Conservation (phyloP, 371 early-diverging fungal species). For the Conidiobolus incongruus region DNA sequence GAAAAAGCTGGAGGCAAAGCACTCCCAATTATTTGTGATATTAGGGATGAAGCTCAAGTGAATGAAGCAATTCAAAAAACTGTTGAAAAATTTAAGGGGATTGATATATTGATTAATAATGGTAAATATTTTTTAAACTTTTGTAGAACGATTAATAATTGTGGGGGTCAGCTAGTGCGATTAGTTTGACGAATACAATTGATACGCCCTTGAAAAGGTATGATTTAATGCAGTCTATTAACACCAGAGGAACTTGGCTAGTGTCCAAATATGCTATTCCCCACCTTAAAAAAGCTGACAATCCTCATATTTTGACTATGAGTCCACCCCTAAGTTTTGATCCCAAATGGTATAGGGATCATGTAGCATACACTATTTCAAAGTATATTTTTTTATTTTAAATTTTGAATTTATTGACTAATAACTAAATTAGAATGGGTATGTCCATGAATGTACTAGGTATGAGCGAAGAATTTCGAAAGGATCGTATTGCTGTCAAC, state of each 20-base stretch:
- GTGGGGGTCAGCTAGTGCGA: slow-evolving; percentile 50
- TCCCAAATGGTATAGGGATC: slow-evolving; percentile 34
- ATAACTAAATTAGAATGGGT: slow-evolving; percentile 12
- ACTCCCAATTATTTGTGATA: too few species aligned
- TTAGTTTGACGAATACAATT: slow-evolving; percentile 35
- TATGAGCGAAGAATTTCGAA: slow-evolving; percentile 36
- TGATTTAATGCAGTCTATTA: slow-evolving; percentile 68
- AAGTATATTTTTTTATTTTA: slow-evolving; percentile 17
- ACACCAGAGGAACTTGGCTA: too few species aligned
- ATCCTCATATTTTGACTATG: slow-evolving; percentile 52
- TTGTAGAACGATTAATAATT: too few species aligned
- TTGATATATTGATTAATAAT: slow-evolving; percentile 63
- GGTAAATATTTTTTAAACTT: slow-evolving; percentile 7
- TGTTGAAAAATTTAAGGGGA: slow-evolving; percentile 36
- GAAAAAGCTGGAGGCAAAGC: too few species aligned
- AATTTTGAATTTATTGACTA: background rate
- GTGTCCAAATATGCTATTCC: slow-evolving; percentile 41
- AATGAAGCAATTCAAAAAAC: slow-evolving; percentile 33
- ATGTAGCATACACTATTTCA: too few species aligned
- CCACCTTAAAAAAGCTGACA: slow-evolving; percentile 18
- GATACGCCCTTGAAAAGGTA: slow-evolving; percentile 37
- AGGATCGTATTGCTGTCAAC: slow-evolving; percentile 47
- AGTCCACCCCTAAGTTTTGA: slow-evolving; percentile 47
- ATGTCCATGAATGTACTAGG: slow-evolving; percentile 57
- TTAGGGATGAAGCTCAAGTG: slow-evolving; percentile 43